Percentiles rank a stretch among this genome's conserved stretches.
Conservation (phyloP, 2,329 filamentous ascomycete genomes). For the Paraconiothyrium brasiliense region DNA sequence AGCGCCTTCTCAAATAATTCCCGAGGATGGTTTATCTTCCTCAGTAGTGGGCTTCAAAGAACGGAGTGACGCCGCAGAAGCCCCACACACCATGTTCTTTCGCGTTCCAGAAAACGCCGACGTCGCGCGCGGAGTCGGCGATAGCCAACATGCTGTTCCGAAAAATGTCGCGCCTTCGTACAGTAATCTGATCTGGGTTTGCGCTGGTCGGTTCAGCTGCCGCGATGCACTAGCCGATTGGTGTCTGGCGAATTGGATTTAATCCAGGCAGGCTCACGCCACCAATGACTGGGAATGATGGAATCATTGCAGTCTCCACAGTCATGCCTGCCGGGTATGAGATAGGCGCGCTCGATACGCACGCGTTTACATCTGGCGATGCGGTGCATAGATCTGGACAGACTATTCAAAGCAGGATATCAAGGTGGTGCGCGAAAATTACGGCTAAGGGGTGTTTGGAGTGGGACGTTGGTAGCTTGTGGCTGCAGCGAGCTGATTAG, state of each 20-base stretch:
- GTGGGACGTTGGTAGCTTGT: not conserved
- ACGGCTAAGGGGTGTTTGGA: constrained; percentile 9
- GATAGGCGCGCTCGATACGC: not conserved
- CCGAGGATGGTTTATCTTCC: not conserved
- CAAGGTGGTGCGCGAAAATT: not conserved
- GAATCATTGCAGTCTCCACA: not conserved
- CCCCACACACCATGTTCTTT: constrained; percentile 3
- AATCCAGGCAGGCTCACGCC: constrained; percentile 12
- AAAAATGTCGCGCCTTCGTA: not conserved
- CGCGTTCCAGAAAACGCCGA: constrained; percentile 1
- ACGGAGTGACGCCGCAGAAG: not conserved
- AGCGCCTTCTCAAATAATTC: not conserved
- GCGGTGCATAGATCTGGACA: not conserved
- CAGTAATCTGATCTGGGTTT: not conserved
- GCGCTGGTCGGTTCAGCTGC: constrained; percentile 5
- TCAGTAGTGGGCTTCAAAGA: not conserved
- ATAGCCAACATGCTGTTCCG: not conserved
- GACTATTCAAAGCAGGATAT: not conserved
- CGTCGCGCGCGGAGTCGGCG: not conserved
- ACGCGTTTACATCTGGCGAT: constrained; percentile 4
- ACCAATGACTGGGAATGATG: not conserved
- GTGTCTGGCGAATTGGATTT: not conserved
- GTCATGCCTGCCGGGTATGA: not conserved
- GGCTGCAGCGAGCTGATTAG: not conserved
- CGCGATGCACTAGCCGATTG: constrained; percentile 1